Evolutionary conservation across 768 basidiomycete genomes (phyloP).

Genomic region (Pulveroboletus sp.): DNA sequence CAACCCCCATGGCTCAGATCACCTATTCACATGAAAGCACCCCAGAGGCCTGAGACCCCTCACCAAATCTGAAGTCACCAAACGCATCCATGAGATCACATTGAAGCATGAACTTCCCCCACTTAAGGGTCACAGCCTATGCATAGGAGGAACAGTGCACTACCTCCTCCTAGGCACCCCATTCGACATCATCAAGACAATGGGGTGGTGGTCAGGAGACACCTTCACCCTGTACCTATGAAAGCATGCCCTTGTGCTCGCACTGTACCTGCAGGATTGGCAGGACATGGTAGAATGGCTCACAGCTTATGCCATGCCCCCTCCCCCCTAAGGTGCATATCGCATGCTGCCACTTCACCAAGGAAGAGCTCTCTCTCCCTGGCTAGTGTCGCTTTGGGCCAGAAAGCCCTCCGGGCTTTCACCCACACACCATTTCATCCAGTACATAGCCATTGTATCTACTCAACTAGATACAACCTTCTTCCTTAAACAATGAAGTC

Average conservation of each 20-base stretch:
- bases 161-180: not conserved
- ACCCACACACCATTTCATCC: too few species aligned
- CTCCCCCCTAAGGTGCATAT: too few species aligned
- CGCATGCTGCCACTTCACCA: too few species aligned
- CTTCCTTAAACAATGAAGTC: too few species aligned
- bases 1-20: not conserved
- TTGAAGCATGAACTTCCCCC: not conserved
- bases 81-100: conserved; percentile 9
- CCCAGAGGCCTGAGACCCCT: conserved; percentile 18
- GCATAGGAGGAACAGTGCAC: not conserved
- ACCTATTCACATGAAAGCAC: conserved; percentile 32
- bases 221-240: not conserved
- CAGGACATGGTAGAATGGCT: too few species aligned
- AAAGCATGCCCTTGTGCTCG: not conserved
- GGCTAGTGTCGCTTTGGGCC: too few species aligned
- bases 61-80: conserved; percentile 27
- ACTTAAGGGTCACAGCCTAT: not conserved
- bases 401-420: too few species aligned
- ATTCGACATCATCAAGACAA: not conserved
- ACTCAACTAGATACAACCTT: too few species aligned
- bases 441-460: too few species aligned
- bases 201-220: not conserved
- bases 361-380: too few species aligned
- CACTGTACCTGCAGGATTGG: not conserved
- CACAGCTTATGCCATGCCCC: too few species aligned